Evolutionary conservation across 2,329 filamentous ascomycete species (phyloP), one percentile per base, ranked within the genome.

Genomic region (Arachnomyces sp.): DNA sequence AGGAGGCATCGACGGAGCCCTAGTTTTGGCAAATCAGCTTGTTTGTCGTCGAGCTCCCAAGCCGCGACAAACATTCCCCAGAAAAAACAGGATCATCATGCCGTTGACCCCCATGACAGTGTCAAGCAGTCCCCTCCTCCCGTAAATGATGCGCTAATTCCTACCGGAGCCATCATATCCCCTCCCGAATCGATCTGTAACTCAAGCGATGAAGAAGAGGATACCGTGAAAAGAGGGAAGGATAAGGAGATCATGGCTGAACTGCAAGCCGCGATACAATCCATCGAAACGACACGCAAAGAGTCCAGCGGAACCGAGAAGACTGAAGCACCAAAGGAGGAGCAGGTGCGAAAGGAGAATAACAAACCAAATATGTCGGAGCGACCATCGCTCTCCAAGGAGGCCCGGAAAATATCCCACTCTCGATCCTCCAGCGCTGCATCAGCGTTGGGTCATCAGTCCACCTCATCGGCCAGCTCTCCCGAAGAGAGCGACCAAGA

Each of bases 111-210:
- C 40, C 73, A 70, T 57, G 70, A 70, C 60, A 85, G 79, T 64
- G 68, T 93, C 46, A 79, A 85, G 53, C 84, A 89, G 61, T 93
- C 88, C 35, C 86, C 87, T 12, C 82, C 85, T n/a, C 85, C 87
- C 13, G 65, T 87, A 47, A 85, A 80, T 47, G 79, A 86, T 65
- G 74, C 78, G 44, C 68, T 77, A 48, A 92, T 94, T 61, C 87
- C 88, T 31, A 77, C 79, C 46, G 87, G 86, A 45, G 88, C 86
- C 47, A 78, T 94, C 51, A 84, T 94, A 43, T 95, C 90, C 0
- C 90, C 90, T 28, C 90, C 90, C 7, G 90, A 95, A 54, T 94
- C 89, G 28, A 74, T 76, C 5, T 75, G 77, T 30, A 84, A 82
- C 49, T 89, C 82, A 17, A 88, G 89, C 61, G 89, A 94, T 58